phyloP scores from a whole-genome alignment of 305 asterid species.

The Rubia balearica region DNA sequence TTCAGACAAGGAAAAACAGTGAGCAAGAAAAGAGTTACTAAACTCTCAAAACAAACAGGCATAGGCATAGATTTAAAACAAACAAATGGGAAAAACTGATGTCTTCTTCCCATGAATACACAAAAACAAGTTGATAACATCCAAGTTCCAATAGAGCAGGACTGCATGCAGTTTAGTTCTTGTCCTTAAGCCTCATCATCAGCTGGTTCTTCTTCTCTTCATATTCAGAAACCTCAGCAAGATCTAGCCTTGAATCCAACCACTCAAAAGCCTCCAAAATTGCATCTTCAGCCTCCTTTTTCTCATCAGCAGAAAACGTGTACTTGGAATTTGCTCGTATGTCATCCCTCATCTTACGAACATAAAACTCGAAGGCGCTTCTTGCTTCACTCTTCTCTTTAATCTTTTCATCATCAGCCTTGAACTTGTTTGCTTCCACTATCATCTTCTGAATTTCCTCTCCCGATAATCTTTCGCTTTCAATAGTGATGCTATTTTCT shows the following conservation, averaged over 20 bases:
- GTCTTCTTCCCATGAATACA: too few relatives aligned
- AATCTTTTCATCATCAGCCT: background rate
- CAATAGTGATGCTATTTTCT: background rate
- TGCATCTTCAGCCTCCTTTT: background rate
- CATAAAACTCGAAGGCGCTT: background rate
- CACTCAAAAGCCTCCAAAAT: background rate
- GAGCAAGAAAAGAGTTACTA: too few relatives aligned
- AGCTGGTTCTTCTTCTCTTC: background rate
- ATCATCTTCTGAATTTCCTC: background rate
- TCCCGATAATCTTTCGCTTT: background rate
- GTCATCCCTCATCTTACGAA: background rate
- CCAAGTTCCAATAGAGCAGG: too few relatives aligned
- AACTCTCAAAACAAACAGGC: too few relatives aligned
- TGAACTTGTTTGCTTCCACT: background rate
- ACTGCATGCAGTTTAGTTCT: too few relatives aligned
- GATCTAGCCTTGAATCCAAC: background rate
- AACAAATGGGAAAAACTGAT: too few relatives aligned
- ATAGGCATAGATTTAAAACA: too few relatives aligned
- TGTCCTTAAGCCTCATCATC: background rate
- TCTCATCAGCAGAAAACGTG: background rate
- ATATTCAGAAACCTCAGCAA: background rate
- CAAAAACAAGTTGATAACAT: too few relatives aligned
- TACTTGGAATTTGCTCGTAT: background rate
- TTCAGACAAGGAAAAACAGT: too few relatives aligned
- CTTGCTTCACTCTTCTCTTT: conserved; percentile 1